These are phyloP conservation scores for Pichia norvegensis DNA, from an alignment of 1,139 yeast species.

Conservation along the genomic window DNA sequence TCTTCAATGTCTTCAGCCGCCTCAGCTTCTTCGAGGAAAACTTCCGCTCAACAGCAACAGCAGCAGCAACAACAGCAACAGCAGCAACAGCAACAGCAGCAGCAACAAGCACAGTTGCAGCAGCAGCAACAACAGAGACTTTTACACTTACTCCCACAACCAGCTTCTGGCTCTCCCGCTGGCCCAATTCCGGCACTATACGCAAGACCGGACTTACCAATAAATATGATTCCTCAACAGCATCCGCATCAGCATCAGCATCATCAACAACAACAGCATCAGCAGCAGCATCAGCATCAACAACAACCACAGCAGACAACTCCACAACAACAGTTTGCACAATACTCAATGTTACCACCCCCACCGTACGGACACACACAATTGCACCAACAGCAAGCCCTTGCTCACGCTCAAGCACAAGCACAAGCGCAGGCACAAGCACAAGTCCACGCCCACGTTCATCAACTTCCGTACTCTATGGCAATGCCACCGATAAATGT, in stretches of 20 bases:
- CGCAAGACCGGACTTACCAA: not conserved
- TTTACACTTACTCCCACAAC: conserved; percentile 4
- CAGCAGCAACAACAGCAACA: not conserved
- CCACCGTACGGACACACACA: not conserved
- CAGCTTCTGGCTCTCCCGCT: not conserved
- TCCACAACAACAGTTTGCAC: not conserved
- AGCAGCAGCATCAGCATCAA: not conserved
- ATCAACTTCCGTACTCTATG: not conserved
- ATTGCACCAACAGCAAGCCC: not conserved
- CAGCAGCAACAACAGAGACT: not conserved
- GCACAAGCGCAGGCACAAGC: not conserved
- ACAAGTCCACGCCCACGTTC: not conserved
- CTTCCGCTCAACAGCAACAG: not conserved
- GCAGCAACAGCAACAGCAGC: conserved; percentile 3
- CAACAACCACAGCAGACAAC: not conserved
- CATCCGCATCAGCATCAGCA: not conserved
- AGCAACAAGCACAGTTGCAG: conserved; percentile 1
- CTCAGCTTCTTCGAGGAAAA: not conserved
- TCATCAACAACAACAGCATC: not conserved
- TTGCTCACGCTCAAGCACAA: not conserved
- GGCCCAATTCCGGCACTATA: conserved; percentile 5
- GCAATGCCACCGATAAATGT: not conserved
- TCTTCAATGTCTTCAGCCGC: not conserved
- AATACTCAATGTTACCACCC: not conserved
- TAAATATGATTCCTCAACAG: not conserved